Conservation (phyloP, 495 filamentous ascomycete genomes). For the Cercophora sp. region DNA sequence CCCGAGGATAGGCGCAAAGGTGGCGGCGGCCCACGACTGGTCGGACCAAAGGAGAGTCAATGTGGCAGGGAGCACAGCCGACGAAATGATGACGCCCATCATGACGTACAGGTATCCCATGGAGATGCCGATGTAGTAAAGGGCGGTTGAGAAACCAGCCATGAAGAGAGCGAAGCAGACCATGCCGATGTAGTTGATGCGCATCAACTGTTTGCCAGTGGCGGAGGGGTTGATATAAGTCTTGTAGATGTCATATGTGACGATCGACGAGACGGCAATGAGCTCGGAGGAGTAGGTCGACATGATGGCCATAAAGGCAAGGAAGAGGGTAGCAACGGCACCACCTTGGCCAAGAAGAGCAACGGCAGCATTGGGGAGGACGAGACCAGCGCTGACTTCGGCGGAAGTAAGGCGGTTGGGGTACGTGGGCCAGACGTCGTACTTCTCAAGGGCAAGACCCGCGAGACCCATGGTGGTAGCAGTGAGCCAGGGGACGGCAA, state of each 20-base stretch:
- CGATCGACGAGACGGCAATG: constrained; percentile 51
- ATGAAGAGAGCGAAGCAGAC: constrained; percentile 46
- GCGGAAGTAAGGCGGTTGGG: constrained; percentile 30
- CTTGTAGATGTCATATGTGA: constrained; percentile 56
- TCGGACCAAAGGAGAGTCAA: constrained; percentile 65
- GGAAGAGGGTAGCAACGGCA: constrained; percentile 6
- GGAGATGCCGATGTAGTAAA: constrained; percentile 52
- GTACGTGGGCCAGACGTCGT: constrained; percentile 48
- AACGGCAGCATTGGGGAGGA: constrained; percentile 4
- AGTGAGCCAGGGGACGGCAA: constrained; percentile 49
- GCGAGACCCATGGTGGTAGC: constrained; percentile 47
- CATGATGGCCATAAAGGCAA: constrained; percentile 42
- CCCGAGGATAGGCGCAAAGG: constrained; percentile 59
- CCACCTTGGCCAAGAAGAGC: constrained; percentile 4
- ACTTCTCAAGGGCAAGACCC: constrained; percentile 44
- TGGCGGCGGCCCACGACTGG: constrained; percentile 63
- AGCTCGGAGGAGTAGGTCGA: constrained; percentile 43
- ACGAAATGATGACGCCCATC: constrained; percentile 69
- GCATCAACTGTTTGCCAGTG: constrained; percentile 40
- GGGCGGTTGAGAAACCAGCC: constrained; percentile 26
- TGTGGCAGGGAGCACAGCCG: constrained; percentile 66
- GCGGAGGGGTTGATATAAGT: constrained; percentile 48
- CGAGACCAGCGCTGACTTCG: constrained; percentile 3
- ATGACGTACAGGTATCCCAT: constrained; percentile 64
- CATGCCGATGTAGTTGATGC: constrained; percentile 45